Evolutionary conservation across 139 green algal species (phyloP).

Genomic region (Micromonas commoda): DNA sequence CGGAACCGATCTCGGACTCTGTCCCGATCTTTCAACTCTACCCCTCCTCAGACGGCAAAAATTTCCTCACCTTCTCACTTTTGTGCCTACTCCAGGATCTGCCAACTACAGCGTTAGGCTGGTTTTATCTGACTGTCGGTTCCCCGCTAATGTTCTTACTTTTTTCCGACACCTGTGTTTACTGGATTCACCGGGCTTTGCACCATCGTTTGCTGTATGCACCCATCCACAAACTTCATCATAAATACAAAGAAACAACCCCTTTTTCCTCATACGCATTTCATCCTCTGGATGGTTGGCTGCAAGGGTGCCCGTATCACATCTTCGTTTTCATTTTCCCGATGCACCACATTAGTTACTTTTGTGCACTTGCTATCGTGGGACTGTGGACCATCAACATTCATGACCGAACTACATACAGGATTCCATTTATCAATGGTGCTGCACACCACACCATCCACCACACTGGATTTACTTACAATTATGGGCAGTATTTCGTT

Average conservation of each 20-base stretch:
- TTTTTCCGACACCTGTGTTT: constrained; percentile 21
- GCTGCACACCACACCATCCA: constrained; percentile 21
- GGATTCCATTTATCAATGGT: constrained; percentile 9
- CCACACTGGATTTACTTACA: constrained; percentile 22
- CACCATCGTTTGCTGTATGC: constrained; percentile 3
- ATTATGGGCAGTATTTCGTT: constrained; percentile 24
- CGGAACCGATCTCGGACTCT: constrained; percentile 4
- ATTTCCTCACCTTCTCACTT: too few relatives aligned
- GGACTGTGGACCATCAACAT: constrained; percentile 26
- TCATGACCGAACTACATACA: constrained; percentile 11
- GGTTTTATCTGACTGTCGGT: neutral
- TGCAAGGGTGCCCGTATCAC: constrained; percentile 23
- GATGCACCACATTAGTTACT: constrained; percentile 27
- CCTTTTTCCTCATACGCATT: constrained; percentile 24
- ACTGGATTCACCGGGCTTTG: constrained; percentile 21
- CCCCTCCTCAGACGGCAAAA: too few relatives aligned
- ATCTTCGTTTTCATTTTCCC: constrained; percentile 20
- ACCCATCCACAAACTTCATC: constrained; percentile 20
- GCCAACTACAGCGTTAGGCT: neutral
- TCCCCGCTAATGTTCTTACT: constrained; percentile 5
- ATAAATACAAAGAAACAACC: constrained; percentile 24
- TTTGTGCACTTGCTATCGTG: constrained; percentile 11
- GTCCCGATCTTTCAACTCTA: too few relatives aligned
- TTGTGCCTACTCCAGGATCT: constrained; percentile 1
- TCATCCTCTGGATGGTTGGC: constrained; percentile 18